A percentile compares a stretch with the other conserved stretches of the same genome.
Conservation (phyloP, 2,329 filamentous ascomycete species). For the Venturia pyrina region DNA sequence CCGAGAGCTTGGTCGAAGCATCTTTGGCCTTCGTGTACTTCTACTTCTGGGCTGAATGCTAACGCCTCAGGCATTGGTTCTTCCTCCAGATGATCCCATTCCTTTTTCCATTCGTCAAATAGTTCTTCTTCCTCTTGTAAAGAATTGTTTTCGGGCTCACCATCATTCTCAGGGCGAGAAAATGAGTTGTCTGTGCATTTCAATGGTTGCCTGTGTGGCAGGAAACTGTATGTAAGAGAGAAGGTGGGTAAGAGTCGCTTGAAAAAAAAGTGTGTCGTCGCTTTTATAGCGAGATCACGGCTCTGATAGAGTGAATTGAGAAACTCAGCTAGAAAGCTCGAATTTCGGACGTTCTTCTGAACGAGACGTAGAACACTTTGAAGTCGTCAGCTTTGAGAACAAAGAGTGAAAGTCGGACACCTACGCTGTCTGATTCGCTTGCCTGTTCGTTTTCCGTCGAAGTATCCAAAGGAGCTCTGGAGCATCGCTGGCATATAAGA, state of each 20-base stretch:
- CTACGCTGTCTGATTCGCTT: not conserved
- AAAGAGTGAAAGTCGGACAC: not conserved
- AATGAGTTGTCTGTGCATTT: not conserved
- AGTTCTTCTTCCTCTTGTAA: not conserved
- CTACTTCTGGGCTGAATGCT: not conserved
- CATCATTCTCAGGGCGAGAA: no score
- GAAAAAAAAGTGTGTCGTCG: not conserved
- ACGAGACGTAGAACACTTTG: not conserved
- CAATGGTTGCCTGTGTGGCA: not conserved
- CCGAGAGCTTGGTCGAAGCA: not conserved
- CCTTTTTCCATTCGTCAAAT: not conserved
- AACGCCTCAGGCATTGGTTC: not conserved
- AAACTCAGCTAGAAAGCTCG: not conserved
- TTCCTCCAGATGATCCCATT: not conserved
- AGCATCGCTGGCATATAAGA: not conserved
- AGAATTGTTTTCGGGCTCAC: not conserved
- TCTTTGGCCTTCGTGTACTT: not conserved
- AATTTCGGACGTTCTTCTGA: not conserved
- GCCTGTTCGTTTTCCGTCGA: not conserved
- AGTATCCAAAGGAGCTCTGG: not conserved
- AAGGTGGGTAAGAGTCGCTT: not conserved
- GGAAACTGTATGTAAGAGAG: not conserved
- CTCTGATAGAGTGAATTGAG: not conserved
- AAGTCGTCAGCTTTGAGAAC: not conserved
- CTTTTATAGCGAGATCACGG: not conserved